Evolutionary conservation across 768 basidiomycete species (phyloP).

Genomic region (Boletellus emodensis): DNA sequence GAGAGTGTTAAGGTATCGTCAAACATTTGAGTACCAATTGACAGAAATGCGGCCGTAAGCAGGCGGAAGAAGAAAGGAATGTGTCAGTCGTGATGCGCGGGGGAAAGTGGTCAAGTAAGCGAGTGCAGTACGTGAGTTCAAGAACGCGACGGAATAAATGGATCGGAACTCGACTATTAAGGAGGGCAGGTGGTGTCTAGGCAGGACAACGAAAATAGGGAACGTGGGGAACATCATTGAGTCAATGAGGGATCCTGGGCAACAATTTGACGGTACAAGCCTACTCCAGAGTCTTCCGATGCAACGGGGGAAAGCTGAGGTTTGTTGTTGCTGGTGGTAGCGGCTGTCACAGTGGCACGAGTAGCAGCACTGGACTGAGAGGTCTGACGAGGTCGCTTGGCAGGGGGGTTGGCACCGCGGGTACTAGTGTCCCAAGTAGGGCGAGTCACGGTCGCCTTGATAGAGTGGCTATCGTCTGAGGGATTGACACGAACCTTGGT

Average conservation of each 20-base stretch:
- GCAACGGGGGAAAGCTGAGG: slow-evolving; percentile 64
- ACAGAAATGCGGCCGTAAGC: slow-evolving; percentile 20
- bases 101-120: slow-evolving; percentile 22
- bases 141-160: slow-evolving; percentile 20
- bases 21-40: slow-evolving; percentile 27
- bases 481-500: slow-evolving; percentile 43
- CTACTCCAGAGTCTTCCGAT: slow-evolving; percentile 72
- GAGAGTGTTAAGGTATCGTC: slow-evolving; percentile 36
- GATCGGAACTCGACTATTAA: slow-evolving; percentile 21
- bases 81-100: slow-evolving; percentile 30
- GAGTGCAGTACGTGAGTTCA: slow-evolving; percentile 27
- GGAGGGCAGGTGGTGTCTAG: slow-evolving; percentile 18
- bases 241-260: slow-evolving; percentile 70
- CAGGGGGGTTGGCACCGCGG: slow-evolving; percentile 34
- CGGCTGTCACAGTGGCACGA: slow-evolving; percentile 33
- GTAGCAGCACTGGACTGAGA: slow-evolving; percentile 70
- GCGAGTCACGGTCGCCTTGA: slow-evolving; percentile 69
- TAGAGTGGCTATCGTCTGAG: slow-evolving; percentile 64
- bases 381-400: slow-evolving; percentile 65
- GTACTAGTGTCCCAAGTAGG: slow-evolving; percentile 73
- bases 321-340: slow-evolving; percentile 27
- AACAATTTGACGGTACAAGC: slow-evolving; percentile 77
- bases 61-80: slow-evolving; percentile 23
- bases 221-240: slow-evolving; percentile 22
- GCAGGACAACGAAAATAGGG: slow-evolving; percentile 4